Evolutionary conservation across 768 basidiomycete species (phyloP).

Genomic region (Gloeophyllum trabeum): DNA sequence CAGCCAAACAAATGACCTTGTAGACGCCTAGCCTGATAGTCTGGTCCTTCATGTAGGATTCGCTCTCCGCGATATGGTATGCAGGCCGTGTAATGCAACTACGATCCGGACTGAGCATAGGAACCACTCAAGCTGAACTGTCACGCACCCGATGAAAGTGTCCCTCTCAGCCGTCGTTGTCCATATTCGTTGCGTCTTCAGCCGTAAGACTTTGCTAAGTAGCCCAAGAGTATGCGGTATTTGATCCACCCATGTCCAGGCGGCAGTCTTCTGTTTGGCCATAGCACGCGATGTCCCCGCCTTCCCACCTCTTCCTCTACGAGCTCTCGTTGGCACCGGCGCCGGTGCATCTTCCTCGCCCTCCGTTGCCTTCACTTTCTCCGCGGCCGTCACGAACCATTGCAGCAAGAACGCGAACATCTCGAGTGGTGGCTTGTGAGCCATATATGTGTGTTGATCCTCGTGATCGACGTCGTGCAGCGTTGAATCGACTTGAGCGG

Average conservation of each 20-base stretch:
- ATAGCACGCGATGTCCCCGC: slow-evolving; percentile 29
- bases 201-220: slow-evolving; percentile 59
- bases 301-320: slow-evolving; percentile 53
- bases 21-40: slow-evolving; percentile 68
- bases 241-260: slow-evolving; percentile 73
- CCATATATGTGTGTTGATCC: slow-evolving; percentile 44
- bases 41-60: slow-evolving; percentile 75
- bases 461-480: slow-evolving; percentile 59
- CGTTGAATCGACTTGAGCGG: slow-evolving; percentile 62
- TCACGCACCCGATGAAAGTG: slow-evolving; percentile 67
- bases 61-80: slow-evolving; percentile 78
- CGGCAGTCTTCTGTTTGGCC: slow-evolving; percentile 23
- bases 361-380: slow-evolving; percentile 54
- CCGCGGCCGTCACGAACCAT: slow-evolving; percentile 80
- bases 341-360: slow-evolving; percentile 31
- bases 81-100: slow-evolving; percentile 86
- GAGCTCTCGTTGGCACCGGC: slow-evolving; percentile 32
- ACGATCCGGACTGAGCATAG: too few species aligned
- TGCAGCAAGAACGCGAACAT: slow-evolving; percentile 87
- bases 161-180: slow-evolving; percentile 79
- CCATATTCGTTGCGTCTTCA: slow-evolving; percentile 79
- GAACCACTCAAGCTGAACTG: too few species aligned
- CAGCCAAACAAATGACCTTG: slow-evolving; percentile 83
- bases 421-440: slow-evolving; percentile 72
- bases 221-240: slow-evolving; percentile 59